A percentile compares a stretch with the other conserved stretches of the same genome.
phyloP scores from a whole-genome alignment of 352 stramenopile species.

The Sclerospora graminicola region DNA sequence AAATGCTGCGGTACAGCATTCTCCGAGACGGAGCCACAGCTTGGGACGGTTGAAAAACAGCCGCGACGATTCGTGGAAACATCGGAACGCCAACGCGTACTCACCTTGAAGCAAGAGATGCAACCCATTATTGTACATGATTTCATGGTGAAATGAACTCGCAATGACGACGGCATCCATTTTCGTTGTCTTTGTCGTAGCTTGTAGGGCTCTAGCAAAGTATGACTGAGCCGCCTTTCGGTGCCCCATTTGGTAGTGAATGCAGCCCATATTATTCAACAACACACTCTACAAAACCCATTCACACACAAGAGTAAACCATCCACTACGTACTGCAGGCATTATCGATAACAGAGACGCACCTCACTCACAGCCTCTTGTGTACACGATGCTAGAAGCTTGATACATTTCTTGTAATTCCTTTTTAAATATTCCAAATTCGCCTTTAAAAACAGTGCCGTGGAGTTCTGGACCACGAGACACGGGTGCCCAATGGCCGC shows the following conservation, averaged over 20 bases:
- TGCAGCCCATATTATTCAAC: constrained; percentile 88
- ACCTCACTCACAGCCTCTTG: constrained; percentile 75
- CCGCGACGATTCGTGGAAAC: constrained; percentile 82
- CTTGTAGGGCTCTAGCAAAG: constrained; percentile 77
- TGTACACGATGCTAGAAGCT: constrained; percentile 86
- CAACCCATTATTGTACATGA: constrained; percentile 90
- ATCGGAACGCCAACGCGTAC: constrained; percentile 77
- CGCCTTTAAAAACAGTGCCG: constrained; percentile 86
- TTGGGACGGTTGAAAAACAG: constrained; percentile 88
- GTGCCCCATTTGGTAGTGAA: constrained; percentile 87
- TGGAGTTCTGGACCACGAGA: constrained; percentile 80
- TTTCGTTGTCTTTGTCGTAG: constrained; percentile 48
- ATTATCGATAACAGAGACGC: background rate
- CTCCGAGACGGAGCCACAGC: constrained; percentile 87
- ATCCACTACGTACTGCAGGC: background rate
- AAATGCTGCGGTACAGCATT: constrained; percentile 85
- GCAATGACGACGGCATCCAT: constrained; percentile 42
- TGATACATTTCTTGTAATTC: constrained; percentile 92
- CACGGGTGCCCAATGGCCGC: constrained; percentile 67
- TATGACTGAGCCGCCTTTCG: constrained; percentile 88
- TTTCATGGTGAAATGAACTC: constrained; percentile 74
- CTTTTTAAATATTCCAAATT: constrained; percentile 91
- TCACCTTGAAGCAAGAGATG: constrained; percentile 82
- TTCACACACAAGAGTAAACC: background rate
- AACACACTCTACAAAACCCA: constrained; percentile 46